A percentile compares a stretch with the other conserved stretches of the same genome.
Evolutionary conservation across 1,284 basidiomycete species (phyloP).

Genomic region (Neotropicomus parvogracilis): DNA sequence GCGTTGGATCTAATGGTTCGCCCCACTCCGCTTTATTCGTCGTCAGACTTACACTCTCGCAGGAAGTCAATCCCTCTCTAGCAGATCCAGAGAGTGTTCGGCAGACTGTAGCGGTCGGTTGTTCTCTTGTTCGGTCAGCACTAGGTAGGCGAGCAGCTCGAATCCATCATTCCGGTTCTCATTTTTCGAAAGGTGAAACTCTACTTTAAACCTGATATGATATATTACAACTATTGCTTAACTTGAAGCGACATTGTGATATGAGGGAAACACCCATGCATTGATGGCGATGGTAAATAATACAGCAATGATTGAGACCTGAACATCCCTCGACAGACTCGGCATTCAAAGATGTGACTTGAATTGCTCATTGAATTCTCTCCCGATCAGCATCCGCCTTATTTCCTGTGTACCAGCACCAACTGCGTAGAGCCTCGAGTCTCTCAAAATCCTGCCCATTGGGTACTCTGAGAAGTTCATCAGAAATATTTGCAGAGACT

Average conservation of each 20-base stretch:
- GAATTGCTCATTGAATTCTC: conserved; percentile 82
- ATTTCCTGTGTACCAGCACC: conserved; percentile 93
- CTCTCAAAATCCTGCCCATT: conserved; percentile 79
- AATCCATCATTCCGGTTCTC: conserved; percentile 6
- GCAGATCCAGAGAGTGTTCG: conserved; percentile 68
- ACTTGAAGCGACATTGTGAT: neutral
- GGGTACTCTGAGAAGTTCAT: conserved; percentile 65
- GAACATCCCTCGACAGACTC: neutral
- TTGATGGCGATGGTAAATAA: too few relatives aligned
- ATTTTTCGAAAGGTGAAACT: conserved; percentile 28
- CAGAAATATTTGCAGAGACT: neutral
- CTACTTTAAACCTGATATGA: conserved; percentile 22
- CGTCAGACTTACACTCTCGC: conserved; percentile 13
- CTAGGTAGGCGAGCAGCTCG: conserved; percentile 58
- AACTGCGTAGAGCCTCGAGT: conserved; percentile 84
- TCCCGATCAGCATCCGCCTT: conserved; percentile 83
- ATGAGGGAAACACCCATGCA: too few relatives aligned
- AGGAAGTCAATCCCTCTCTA: conserved; percentile 97
- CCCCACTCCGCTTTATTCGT: conserved; percentile 2
- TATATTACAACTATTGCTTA: neutral
- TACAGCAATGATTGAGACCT: too few relatives aligned
- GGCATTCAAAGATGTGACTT: conserved; percentile 19
- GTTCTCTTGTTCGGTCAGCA: conserved; percentile 87
- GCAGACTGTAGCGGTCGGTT: conserved; percentile 92
- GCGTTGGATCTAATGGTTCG: conserved; percentile 88